These are phyloP conservation scores for Chlamydomonas sphaeroides DNA, from an alignment of 139 green algal species.

Conservation along the genomic window DNA sequence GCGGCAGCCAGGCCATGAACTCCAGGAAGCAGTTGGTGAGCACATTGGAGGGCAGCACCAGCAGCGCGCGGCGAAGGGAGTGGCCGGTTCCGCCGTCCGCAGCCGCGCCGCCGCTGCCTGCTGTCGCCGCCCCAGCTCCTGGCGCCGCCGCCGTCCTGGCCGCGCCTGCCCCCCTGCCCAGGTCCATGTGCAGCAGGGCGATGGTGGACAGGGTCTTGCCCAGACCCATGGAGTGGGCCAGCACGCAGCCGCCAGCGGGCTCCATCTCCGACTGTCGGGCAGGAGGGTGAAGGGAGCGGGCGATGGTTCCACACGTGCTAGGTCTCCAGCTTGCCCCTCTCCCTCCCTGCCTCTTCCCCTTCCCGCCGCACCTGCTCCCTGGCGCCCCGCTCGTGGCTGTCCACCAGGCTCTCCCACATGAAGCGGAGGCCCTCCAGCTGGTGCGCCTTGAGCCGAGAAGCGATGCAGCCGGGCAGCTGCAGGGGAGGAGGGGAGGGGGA, in stretches of 20 bases:
- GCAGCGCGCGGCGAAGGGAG: slow-evolving; percentile 47
- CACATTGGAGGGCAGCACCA: slow-evolving; percentile 69
- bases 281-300: too few species aligned
- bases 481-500: not conserved
- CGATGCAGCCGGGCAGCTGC: slow-evolving; percentile 16
- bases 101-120: too few species aligned
- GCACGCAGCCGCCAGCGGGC: slow-evolving; percentile 61
- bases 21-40: slow-evolving; percentile 30
- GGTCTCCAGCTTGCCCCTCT: too few species aligned
- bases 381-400: not conserved
- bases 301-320: too few species aligned
- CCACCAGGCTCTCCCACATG: slow-evolving; percentile 42
- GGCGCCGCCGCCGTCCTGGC: too few species aligned
- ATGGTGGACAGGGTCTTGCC: slow-evolving; percentile 73
- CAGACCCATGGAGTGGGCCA: slow-evolving; percentile 79
- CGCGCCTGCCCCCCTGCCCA: not conserved
- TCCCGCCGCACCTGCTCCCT: too few species aligned
- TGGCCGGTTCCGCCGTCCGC: too few species aligned
- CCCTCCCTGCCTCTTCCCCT: too few species aligned
- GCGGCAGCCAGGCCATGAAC: slow-evolving; percentile 48
- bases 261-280: too few species aligned
- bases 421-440: slow-evolving; percentile 31
- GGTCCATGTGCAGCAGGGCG: slow-evolving; percentile 59
- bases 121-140: too few species aligned
- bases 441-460: slow-evolving; percentile 10